Conservation (phyloP, 805 yeast species). For the Schwanniomyces polymorphus region DNA sequence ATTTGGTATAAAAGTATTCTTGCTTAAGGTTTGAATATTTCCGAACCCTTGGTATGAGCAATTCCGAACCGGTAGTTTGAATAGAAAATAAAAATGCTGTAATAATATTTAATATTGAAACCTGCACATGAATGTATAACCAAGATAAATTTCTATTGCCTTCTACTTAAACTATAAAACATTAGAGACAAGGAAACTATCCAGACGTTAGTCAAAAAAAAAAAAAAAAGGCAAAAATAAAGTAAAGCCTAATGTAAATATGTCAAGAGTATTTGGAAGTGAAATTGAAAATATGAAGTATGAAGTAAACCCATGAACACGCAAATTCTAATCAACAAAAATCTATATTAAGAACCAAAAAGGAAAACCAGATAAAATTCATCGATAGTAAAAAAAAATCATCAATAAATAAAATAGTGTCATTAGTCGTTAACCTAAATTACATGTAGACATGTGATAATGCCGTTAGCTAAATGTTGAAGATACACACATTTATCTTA, state of each 20-base stretch:
- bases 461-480: slow-evolving; percentile 3
- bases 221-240: neutral
- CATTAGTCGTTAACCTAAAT: slow-evolving; percentile 3
- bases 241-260: neutral
- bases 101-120: neutral
- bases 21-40: too few species aligned
- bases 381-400: neutral
- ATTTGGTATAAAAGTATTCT: too few species aligned
- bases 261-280: neutral
- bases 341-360: slow-evolving; percentile 10
- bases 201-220: neutral
- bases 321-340: slow-evolving; percentile 5
- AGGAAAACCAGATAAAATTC: neutral
- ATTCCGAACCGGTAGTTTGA: too few species aligned
- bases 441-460: neutral
- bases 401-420: slow-evolving; percentile 2
- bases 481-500: slow-evolving; percentile 1
- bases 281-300: neutral
- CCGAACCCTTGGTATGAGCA: too few species aligned
- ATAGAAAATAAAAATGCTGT: too few species aligned
- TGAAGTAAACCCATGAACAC: neutral
- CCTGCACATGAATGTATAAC: too few species aligned
- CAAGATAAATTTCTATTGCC: neutral
- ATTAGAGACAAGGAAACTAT: neutral
- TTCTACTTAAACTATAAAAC: neutral